phyloP scores from a whole-genome alignment of 495 filamentous ascomycete species.

The Neurospora cerealis region DNA sequence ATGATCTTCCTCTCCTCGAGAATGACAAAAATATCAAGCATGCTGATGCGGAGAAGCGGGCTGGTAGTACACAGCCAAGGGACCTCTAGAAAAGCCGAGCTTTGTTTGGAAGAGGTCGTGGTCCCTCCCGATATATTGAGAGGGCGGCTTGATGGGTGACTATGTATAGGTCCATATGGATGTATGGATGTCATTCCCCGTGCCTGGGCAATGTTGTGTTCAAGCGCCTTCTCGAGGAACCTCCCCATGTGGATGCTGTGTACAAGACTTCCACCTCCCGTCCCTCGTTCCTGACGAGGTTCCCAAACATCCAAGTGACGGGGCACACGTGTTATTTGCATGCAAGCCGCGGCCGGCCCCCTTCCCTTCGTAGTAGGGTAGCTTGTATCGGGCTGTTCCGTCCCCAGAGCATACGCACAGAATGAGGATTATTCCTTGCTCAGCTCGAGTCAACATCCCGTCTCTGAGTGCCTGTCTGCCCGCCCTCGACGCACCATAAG shows the following conservation, averaged over 20 bases:
- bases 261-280: background rate
- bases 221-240: background rate
- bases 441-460: background rate
- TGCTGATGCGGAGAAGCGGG: background rate
- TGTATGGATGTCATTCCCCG: background rate
- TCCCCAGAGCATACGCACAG: background rate
- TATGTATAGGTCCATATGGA: background rate
- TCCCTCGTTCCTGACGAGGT: background rate
- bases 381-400: background rate
- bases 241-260: background rate
- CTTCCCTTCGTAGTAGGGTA: background rate
- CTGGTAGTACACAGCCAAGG: background rate
- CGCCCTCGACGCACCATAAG: background rate
- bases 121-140: background rate
- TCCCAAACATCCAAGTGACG: background rate
- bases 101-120: background rate
- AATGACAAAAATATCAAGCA: background rate
- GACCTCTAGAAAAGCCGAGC: background rate
- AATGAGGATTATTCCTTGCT: background rate
- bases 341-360: background rate
- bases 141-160: background rate
- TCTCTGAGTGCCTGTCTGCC: background rate
- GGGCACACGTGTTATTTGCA: background rate
- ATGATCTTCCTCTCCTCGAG: background rate
- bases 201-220: background rate